Evolutionary conservation across 352 stramenopile species (phyloP), one percentile per base, ranked within the genome.

Genomic region (Globisporangium heterothallicum): DNA sequence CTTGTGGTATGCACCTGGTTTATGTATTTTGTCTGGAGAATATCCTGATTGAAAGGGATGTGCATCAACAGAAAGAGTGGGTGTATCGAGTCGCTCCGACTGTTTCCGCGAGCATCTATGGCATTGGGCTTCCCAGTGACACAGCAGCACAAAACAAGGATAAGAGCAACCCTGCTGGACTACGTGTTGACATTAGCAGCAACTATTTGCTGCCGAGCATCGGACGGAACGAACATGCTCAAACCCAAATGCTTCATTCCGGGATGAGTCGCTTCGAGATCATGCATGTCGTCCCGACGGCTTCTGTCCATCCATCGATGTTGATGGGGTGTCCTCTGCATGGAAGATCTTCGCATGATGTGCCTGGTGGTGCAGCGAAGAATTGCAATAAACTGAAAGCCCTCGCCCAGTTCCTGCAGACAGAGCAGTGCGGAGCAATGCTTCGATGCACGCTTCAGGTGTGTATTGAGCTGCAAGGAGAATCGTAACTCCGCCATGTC

Each of bases 21-120:
- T n/a, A 8, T 58, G 22, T 24, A 3, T 45, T n/a, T 47, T 30
- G 26, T 6, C 19, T 32, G 25, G 16, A 25, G 13, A 44, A 25
- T 53, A 44, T 30, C 19, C 22, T 44, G 43, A n/a, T 53, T 41
- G 16, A 16, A 25, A 34, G 40, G 47, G 29, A 18, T 29, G 18
- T 41, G 25, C 40, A 25, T 29, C 27, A 34, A 32, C 47, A 81
- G 71, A 81, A 81, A 59, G 62, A 71, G 42, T 81, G 71, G 71
- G 34, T 78, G 12, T 58, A 70, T 22, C 44, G 24, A 40, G 52
- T 42, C 4, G 18, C 43, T 35, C 45, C 40, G 18, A 42, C 25
- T 40, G 53, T 60, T n/a, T 25, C 45, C 6, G 25, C 53, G 24
- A 47, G 30, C 14, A 34, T 59, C 24, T 21, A 24, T 2, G 16